These are phyloP conservation scores for Saraca asoca DNA, from an alignment of 331 rosid genomes.

Conservation along the genomic window DNA sequence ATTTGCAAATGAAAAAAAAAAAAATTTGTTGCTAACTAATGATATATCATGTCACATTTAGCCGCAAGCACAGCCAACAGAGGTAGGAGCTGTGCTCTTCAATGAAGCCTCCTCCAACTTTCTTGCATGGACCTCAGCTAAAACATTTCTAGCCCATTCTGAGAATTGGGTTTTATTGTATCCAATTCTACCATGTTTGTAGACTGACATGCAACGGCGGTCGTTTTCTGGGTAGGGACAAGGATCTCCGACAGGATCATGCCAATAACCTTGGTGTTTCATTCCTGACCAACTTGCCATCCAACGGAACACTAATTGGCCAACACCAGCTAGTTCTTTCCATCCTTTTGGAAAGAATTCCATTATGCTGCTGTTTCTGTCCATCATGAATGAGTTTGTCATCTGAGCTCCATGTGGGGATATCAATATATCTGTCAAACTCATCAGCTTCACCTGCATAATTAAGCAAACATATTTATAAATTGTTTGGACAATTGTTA, in stretches of 20 bases:
- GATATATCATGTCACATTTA: neutral
- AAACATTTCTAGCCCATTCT: slow-evolving; percentile 54
- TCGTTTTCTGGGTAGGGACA: slow-evolving; percentile 52
- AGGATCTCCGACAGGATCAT: slow-evolving; percentile 52
- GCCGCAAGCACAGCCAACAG: slow-evolving; percentile 32
- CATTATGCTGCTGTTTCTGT: slow-evolving; percentile 73
- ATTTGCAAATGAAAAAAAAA: too few relatives aligned
- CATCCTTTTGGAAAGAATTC: slow-evolving; percentile 74
- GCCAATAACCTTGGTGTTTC: slow-evolving; percentile 62
- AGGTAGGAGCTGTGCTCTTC: neutral
- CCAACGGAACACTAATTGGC: slow-evolving; percentile 65
- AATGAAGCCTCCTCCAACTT: slow-evolving; percentile 40
- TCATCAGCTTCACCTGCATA: slow-evolving; percentile 58
- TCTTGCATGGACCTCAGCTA: slow-evolving; percentile 46
- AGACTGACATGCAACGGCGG: slow-evolving; percentile 60
- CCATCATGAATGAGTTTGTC: slow-evolving; percentile 64
- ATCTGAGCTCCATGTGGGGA: slow-evolving; percentile 74
- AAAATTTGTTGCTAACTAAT: neutral
- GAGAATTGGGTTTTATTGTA: slow-evolving; percentile 49
- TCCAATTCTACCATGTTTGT: slow-evolving; percentile 56
- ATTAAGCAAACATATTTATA: neutral
- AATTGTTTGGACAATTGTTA: neutral
- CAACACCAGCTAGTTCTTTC: slow-evolving; percentile 69
- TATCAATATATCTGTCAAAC: slow-evolving; percentile 56
- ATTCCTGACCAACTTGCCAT: slow-evolving; percentile 75